Base-by-base conservation (phyloP, 768 basidiomycete genomes). In the Phanerochaete sordida region DNA sequence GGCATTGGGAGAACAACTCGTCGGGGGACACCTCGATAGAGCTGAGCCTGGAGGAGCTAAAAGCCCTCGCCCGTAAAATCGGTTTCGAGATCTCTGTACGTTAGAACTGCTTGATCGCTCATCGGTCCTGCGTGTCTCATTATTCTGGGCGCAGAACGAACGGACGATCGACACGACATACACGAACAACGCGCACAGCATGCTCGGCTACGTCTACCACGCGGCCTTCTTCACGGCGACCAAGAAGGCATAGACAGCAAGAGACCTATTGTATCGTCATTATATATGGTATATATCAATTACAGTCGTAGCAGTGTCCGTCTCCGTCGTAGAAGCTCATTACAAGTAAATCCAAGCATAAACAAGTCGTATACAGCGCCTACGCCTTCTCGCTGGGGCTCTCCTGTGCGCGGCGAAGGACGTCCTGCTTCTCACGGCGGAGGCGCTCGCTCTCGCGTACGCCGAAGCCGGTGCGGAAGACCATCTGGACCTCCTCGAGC, bases 1-100 rank as follows among this genome's bases (percentile, higher is more conserved):
- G 96, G 95, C 96, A 98, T 70, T 98, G 87, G 73, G 95, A 98
- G 69, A 95, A 96, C 73, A 94, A 92, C 68, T 79, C 71, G 57
- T 84, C 85, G 44, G 84, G 86, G 63, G 93, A 96, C 63, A 81
- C 85, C 0, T 93, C 91, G 1, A 80, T 98, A 35, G 95, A 98
- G 73, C 79, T 98, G 19, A 88, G 87, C 66, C 74, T 98, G n/a
- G 90, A 92, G 60, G 95, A 98, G 68, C 81, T 97, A 37, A 96
- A 94, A 69, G 72, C 73, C 0, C 79, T 98, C 6, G 88, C 85
- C 1, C 78, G 78, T 24, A 75, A 76, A 49, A 82, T 97, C 12
- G 95, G 96, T 0, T 96, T 98, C 65, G 85, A 86, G 64, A 76
- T 98, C 57, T 81, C 82, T 39, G 95, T 95, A 58, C 57, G 89